phyloP scores from a whole-genome alignment of 257 asterid species.

The Haberlea rhodopensis region DNA sequence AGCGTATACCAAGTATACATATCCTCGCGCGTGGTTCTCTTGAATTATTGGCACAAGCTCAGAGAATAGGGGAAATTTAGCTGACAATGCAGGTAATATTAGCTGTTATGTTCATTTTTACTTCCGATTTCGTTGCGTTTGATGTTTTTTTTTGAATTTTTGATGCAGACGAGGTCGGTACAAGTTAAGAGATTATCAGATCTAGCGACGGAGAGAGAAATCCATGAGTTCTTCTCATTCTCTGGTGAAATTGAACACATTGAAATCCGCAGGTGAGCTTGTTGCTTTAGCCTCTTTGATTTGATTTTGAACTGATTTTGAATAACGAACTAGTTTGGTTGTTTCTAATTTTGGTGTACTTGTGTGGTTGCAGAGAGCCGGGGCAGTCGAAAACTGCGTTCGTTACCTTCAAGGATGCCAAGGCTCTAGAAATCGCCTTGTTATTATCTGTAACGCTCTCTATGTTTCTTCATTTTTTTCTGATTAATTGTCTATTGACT shows the following conservation, averaged over 20 bases:
- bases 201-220: constrained; percentile 89
- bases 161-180: constrained; percentile 56
- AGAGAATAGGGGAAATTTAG: constrained; percentile 25
- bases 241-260: constrained; percentile 88
- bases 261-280: constrained; percentile 67
- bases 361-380: constrained; percentile 52
- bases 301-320: not conserved
- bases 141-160: constrained; percentile 7
- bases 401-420: constrained; percentile 87
- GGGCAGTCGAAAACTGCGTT: constrained; percentile 64
- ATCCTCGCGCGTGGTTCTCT: not conserved
- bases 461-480: not conserved
- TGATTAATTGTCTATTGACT: not conserved
- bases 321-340: not conserved
- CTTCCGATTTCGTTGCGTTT: constrained; percentile 8
- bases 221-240: constrained; percentile 90
- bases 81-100: constrained; percentile 60
- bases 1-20: not conserved
- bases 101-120: constrained; percentile 1
- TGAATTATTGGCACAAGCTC: constrained; percentile 16
- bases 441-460: constrained; percentile 62
- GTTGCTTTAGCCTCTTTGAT: not conserved
- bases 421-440: constrained; percentile 91
- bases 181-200: constrained; percentile 71
- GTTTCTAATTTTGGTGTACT: constrained; percentile 9